These are phyloP conservation scores for Acer campestre DNA, from an alignment of 345 rosid genomes.

Conservation along the genomic window DNA sequence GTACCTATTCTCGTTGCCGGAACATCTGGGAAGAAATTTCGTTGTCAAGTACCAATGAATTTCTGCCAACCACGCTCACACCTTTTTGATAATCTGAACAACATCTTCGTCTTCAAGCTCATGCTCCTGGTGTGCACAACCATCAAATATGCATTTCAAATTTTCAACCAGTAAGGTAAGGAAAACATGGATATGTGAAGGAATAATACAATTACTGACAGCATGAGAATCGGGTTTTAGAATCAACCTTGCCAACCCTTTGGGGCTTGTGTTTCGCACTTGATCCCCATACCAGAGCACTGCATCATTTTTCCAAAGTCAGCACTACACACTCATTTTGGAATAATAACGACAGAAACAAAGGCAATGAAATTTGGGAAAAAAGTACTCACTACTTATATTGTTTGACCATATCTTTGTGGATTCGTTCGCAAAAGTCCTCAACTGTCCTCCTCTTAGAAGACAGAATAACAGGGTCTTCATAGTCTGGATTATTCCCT, in stretches of 20 bases:
- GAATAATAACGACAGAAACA: not conserved
- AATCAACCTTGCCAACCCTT: constrained; percentile 94
- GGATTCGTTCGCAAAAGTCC: constrained; percentile 85
- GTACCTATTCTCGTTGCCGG: constrained; percentile 13
- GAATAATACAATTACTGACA: not conserved
- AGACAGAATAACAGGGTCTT: constrained; percentile 91
- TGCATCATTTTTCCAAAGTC: constrained; percentile 35
- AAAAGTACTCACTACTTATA: constrained; percentile 83
- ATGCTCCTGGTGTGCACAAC: constrained; percentile 67
- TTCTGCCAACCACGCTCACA: constrained; percentile 32
- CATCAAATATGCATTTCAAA: not conserved
- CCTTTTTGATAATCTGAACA: constrained; percentile 94
- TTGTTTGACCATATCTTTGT: constrained; percentile 92
- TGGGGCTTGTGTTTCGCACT: constrained; percentile 98
- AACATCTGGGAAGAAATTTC: not conserved
- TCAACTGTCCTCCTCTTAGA: constrained; percentile 88
- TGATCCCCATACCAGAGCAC: constrained; percentile 98
- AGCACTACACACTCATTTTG: constrained; percentile 8
- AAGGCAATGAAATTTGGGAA: not conserved
- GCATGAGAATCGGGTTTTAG: constrained; percentile 9
- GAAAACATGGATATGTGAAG: not conserved
- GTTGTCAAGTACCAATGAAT: not conserved
- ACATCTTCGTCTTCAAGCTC: constrained; percentile 99
- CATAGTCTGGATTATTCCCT: constrained; percentile 97
- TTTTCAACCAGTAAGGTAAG: not conserved